Evolutionary conservation across 768 basidiomycete genomes (phyloP), one percentile per base, ranked within the genome.

Genomic region (Wakefieldia striispora): DNA sequence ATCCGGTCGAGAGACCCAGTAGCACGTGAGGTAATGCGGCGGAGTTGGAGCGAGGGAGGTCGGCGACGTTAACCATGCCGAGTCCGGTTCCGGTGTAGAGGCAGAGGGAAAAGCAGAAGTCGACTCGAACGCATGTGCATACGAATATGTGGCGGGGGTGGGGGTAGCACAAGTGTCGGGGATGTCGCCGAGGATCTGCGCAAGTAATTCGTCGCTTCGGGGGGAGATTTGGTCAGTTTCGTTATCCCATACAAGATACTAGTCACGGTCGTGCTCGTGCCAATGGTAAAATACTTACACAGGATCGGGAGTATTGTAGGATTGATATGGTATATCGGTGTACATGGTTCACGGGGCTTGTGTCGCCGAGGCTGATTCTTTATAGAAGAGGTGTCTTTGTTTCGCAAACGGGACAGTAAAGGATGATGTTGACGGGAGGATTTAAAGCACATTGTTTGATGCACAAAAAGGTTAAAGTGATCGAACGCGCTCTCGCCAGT

Each of bases 131-230:
- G 7, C 23, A 23, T 20, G 24, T 14, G 16, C 23, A 16, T 12
- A 39, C 14, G 12, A 21, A 39, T 24, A 14, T 29, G 26, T 1
- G 1, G 17, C n/a, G 11, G 34, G 33, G 29, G 16, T n/a, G 6
- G 26, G 11, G 1, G n/a, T 20, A 8, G 17, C 6, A 3, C 11
- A 4, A 24, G 14, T 1, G 19, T 42, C 3, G 3, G 59, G 44
- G 9, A 33, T 1, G 23, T 46, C 45, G 12, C 3, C n/a, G 19
- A 51, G 41, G 12, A 62, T 4, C 7, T 41, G 56, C 4, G 49
- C 41, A 17, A 60, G 42, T n/a, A 62, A 45, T 40, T 55, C 60
- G 11, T 60, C 60, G 0, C 59, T 60, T 50, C 11, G 14, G 6
- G 17, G 19, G 7, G 12, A 19, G 39, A 39, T 16, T 17, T 4